phyloP scores from a whole-genome alignment of 83 land plant species.

The Larix sibirica region DNA sequence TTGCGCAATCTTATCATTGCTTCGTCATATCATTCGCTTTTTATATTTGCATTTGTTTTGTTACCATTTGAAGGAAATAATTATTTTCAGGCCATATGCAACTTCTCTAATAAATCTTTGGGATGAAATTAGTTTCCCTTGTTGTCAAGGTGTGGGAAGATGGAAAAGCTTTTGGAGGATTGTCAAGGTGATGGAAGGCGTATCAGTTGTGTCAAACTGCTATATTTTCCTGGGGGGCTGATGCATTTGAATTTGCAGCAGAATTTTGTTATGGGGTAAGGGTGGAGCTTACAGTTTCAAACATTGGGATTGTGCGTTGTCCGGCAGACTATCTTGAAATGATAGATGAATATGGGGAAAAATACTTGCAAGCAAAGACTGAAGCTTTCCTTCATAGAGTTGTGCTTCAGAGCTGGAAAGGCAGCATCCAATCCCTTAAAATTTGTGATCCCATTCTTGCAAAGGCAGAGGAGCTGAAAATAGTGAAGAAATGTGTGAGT shows the following conservation, averaged over 20 bases:
- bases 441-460: conserved; percentile 53
- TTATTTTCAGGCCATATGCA: not conserved
- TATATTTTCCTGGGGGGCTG: conserved; percentile 70
- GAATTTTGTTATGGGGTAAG: conserved; percentile 74
- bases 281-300: conserved; percentile 63
- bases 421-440: conserved; percentile 62
- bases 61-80: not conserved
- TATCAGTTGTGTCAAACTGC: conserved; percentile 19
- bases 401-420: conserved; percentile 64
- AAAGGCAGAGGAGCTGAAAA: conserved; percentile 54
- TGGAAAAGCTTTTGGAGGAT: conserved; percentile 45
- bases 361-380: conserved; percentile 54
- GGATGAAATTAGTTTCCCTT: conserved; percentile 72
- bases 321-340: conserved; percentile 85
- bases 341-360: conserved; percentile 77
- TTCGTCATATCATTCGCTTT: not conserved
- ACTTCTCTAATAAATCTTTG: not conserved
- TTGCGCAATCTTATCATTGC: not conserved
- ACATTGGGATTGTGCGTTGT: conserved; percentile 51
- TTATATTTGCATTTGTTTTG: not conserved
- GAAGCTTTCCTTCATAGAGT: conserved; percentile 61
- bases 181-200: conserved; percentile 18
- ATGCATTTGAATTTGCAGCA: conserved; percentile 56
- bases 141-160: conserved; percentile 69
- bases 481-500: conserved; percentile 57